These are phyloP conservation scores for Nothopassalora personata DNA, from an alignment of 2,329 filamentous ascomycete genomes.

Conservation along the genomic window DNA sequence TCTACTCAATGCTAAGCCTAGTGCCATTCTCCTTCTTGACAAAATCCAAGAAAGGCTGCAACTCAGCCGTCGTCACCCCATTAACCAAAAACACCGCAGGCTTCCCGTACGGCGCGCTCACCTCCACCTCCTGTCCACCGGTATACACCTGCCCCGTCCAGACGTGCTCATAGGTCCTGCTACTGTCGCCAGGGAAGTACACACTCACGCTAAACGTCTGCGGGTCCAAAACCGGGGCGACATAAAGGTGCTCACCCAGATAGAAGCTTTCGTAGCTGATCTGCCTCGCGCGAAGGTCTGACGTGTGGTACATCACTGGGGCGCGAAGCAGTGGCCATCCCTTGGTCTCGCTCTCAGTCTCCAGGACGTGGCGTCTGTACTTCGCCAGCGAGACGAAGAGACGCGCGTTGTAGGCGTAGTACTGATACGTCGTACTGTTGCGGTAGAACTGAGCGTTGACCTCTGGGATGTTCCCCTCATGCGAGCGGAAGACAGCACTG, in stretches of 20 bases:
- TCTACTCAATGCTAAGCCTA: constrained; percentile 8
- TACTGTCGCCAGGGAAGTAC: constrained; percentile 22
- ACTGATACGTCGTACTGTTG: constrained; percentile 32
- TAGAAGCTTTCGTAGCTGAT: constrained; percentile 30
- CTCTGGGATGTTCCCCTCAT: constrained; percentile 36
- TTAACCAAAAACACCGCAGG: constrained; percentile 28
- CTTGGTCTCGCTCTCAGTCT: constrained; percentile 23
- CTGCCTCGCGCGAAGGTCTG: constrained; percentile 19
- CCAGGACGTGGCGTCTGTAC: constrained; percentile 31
- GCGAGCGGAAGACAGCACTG: constrained; percentile 34
- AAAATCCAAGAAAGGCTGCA: constrained; percentile 27
- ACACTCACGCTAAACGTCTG: constrained; percentile 20
- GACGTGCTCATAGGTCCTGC: constrained; percentile 24
- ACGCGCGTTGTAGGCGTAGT: constrained; percentile 35
- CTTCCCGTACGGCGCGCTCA: constrained; percentile 27
- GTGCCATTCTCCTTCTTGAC: constrained; percentile 26
- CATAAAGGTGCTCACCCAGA: constrained; percentile 25
- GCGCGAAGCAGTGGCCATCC: constrained; percentile 29
- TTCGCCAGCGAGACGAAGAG: constrained; percentile 33
- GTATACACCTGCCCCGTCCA: constrained; percentile 24
- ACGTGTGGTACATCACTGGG: constrained; percentile 24
- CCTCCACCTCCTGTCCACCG: constrained; percentile 22
- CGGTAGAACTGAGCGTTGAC: constrained; percentile 37
- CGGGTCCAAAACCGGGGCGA: constrained; percentile 28
- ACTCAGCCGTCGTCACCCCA: constrained; percentile 18